A percentile compares a stretch with the other conserved stretches of the same genome.
phyloP scores from a whole-genome alignment of 768 basidiomycete genomes.

The Mycena epipterygia region DNA sequence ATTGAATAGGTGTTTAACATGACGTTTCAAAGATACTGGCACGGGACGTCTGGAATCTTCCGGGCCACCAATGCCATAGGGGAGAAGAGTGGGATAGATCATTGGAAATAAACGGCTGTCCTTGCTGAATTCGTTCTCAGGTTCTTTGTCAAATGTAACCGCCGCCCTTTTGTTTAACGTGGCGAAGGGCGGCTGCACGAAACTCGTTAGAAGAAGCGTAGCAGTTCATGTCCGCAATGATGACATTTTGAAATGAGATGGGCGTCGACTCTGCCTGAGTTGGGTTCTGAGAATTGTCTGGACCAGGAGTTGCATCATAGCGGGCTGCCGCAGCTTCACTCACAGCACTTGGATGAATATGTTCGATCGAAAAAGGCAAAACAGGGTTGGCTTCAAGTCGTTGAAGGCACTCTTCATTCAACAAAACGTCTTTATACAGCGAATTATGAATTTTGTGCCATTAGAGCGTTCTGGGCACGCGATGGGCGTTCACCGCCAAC shows the following conservation, averaged over 20 bases:
- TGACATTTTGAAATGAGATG: slow-evolving; percentile 17
- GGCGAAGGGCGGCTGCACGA: slow-evolving; percentile 39
- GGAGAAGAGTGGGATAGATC: slow-evolving; percentile 43
- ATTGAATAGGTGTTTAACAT: not conserved
- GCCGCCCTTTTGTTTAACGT: slow-evolving; percentile 34
- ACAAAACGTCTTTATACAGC: not conserved
- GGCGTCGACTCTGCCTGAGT: not conserved
- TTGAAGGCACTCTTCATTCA: slow-evolving; percentile 3
- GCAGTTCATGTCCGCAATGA: slow-evolving; percentile 39
- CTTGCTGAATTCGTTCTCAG: slow-evolving; percentile 41
- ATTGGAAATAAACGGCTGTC: slow-evolving; percentile 37
- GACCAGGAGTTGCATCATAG: not conserved
- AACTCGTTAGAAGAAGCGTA: no score
- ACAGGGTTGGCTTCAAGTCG: slow-evolving; percentile 1
- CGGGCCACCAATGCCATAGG: slow-evolving; percentile 42
- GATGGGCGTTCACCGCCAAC: not conserved
- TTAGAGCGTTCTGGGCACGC: not conserved
- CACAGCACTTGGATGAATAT: not conserved
- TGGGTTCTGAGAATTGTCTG: not conserved
- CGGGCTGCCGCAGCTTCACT: not conserved
- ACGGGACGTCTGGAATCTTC: not conserved
- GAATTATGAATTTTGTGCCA: slow-evolving; percentile 16
- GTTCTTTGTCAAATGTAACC: slow-evolving; percentile 26
- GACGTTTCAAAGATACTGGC: not conserved
- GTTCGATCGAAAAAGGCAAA: slow-evolving; percentile 6